Evolutionary conservation across 306 rosid genomes (phyloP).

Genomic region (Lathyrus tuberosus): DNA sequence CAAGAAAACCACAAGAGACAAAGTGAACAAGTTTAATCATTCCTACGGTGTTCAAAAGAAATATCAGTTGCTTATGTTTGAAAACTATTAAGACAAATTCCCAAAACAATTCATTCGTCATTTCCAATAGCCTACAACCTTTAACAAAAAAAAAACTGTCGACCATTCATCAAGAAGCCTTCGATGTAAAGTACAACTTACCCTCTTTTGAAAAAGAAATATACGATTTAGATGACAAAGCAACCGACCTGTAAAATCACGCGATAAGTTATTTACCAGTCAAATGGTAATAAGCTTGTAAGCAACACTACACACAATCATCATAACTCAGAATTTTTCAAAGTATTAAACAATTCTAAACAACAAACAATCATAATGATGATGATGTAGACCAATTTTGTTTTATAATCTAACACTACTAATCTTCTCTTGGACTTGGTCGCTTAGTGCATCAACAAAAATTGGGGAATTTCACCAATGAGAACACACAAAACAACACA

Average conservation of each 20-base stretch:
- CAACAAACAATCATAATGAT: constrained; percentile 5
- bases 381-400: background rate
- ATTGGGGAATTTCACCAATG: background rate
- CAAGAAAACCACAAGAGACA: constrained; percentile 6
- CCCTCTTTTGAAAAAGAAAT: constrained; percentile 36
- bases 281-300: constrained; percentile 9
- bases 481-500: background rate
- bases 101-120: constrained; percentile 1
- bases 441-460: constrained; percentile 8
- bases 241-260: constrained; percentile 36
- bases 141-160: background rate
- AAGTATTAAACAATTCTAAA: constrained; percentile 21
- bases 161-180: background rate
- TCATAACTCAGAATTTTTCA: constrained; percentile 27
- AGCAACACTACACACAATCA: constrained; percentile 14
- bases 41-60: background rate
- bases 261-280: constrained; percentile 33
- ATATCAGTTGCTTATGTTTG: background rate
- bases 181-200: constrained; percentile 30
- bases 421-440: constrained; percentile 28
- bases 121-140: background rate
- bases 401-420: constrained; percentile 20
- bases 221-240: constrained; percentile 30
- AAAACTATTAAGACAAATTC: background rate
- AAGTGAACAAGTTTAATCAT: constrained; percentile 3